These are phyloP conservation scores for Botryotinia globosa DNA, from an alignment of 2,329 filamentous ascomycete species.

Conservation along the genomic window DNA sequence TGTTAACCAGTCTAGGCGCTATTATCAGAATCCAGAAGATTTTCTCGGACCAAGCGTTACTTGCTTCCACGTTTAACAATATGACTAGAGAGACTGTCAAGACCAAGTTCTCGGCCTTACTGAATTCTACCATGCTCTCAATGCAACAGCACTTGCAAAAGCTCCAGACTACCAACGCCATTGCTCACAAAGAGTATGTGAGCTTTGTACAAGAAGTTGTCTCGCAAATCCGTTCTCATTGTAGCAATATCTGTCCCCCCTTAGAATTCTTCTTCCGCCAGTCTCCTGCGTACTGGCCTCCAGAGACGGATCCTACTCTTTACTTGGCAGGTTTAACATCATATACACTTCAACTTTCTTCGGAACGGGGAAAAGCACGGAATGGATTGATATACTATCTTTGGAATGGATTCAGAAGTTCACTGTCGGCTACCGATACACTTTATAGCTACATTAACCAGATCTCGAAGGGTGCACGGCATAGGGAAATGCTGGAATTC, in stretches of 20 bases:
- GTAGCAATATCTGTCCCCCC: slow-evolving; percentile 30
- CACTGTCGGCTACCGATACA: slow-evolving; percentile 23
- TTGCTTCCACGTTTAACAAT: slow-evolving; percentile 22
- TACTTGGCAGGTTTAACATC: slow-evolving; percentile 34
- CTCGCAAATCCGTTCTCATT: slow-evolving; percentile 31
- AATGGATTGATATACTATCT: slow-evolving; percentile 36
- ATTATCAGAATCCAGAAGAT: slow-evolving; percentile 19
- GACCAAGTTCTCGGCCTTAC: slow-evolving; percentile 26
- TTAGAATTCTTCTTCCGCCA: slow-evolving; percentile 32
- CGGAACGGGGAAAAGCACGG: slow-evolving; percentile 26
- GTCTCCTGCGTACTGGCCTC: slow-evolving; percentile 34
- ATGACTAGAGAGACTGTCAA: slow-evolving; percentile 19
- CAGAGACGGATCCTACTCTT: slow-evolving; percentile 33
- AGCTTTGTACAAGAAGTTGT: slow-evolving; percentile 29
- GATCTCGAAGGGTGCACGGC: slow-evolving; percentile 29
- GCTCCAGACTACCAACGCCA: slow-evolving; percentile 24
- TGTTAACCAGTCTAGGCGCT: slow-evolving; percentile 1
- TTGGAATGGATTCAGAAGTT: slow-evolving; percentile 32
- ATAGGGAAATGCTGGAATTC: slow-evolving; percentile 31
- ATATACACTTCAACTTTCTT: slow-evolving; percentile 31
- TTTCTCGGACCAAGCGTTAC: slow-evolving; percentile 22
- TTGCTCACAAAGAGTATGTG: slow-evolving; percentile 30
- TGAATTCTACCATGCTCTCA: slow-evolving; percentile 31
- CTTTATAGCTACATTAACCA: slow-evolving; percentile 24
- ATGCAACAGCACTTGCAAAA: slow-evolving; percentile 32